These are phyloP conservation scores for Huntiella decipiens DNA, from an alignment of 2,329 filamentous ascomycete genomes.

Conservation along the genomic window DNA sequence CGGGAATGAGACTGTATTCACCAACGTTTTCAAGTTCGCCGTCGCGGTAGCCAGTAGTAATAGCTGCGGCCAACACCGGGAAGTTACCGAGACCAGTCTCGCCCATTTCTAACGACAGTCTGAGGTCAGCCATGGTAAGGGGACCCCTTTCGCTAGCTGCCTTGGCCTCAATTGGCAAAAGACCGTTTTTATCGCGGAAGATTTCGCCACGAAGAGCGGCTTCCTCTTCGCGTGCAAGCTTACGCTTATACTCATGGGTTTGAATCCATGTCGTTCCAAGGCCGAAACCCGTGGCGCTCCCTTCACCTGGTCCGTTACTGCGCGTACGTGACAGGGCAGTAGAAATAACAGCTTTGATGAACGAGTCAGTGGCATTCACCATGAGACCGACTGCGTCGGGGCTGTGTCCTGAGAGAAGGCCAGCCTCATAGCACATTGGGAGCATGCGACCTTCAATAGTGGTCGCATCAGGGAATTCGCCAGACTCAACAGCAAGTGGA, in stretches of 20 bases:
- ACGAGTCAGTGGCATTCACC: slow-evolving; percentile 45
- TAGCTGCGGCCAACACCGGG: slow-evolving; percentile 51
- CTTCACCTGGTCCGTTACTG: slow-evolving; percentile 44
- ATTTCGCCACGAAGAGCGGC: slow-evolving; percentile 55
- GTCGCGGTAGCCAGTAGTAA: slow-evolving; percentile 54
- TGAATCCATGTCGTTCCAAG: slow-evolving; percentile 53
- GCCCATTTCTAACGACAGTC: slow-evolving; percentile 55
- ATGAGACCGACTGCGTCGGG: slow-evolving; percentile 44
- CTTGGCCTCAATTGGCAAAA: slow-evolving; percentile 66
- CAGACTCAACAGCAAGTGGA: slow-evolving; percentile 46
- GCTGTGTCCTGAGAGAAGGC: slow-evolving; percentile 38
- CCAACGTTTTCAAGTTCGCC: slow-evolving; percentile 52
- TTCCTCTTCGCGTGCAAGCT: slow-evolving; percentile 59
- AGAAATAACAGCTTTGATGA: slow-evolving; percentile 46
- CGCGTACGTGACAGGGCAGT: slow-evolving; percentile 44
- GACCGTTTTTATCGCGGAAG: slow-evolving; percentile 51
- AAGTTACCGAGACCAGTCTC: slow-evolving; percentile 62
- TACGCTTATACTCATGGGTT: slow-evolving; percentile 57
- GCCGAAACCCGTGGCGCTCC: slow-evolving; percentile 42
- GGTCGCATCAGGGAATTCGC: slow-evolving; percentile 48
- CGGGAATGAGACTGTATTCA: slow-evolving; percentile 36
- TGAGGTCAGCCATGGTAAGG: slow-evolving; percentile 59
- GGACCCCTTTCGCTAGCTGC: slow-evolving; percentile 52
- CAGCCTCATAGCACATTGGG: slow-evolving; percentile 48
- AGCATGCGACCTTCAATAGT: slow-evolving; percentile 46